Base-by-base conservation (phyloP, 2,329 filamentous ascomycete species). In the Alternaria postmessia region DNA sequence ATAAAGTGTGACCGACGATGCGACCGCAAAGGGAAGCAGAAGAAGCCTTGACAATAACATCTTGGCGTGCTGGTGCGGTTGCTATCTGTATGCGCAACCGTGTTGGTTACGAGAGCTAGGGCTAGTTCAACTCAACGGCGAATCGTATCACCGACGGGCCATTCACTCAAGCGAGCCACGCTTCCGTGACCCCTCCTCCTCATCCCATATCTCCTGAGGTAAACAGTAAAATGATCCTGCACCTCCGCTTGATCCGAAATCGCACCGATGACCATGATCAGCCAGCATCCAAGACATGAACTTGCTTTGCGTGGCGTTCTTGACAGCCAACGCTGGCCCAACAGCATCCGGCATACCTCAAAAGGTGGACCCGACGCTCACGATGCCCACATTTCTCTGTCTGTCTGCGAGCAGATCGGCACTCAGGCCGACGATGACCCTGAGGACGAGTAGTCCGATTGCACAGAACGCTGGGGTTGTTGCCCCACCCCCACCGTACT, bases 41-140 rank as follows among this genome's bases (percentile, higher is more conserved):
- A 79, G 57, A 22, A 78, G 70, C 41, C 68, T 69, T 53, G 73
- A 61, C 59, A 78, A 64, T 42, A 78, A 70, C 80, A 81, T 82
- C 8, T 58, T 75, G 67, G 61, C 51, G 52, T 39, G 57, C 12
- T 54, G 54, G 32, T 49, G 30, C 41, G 32, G 36, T 55, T 49
- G 28, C 42, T 47, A 24, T 52, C 22, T 51, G 46, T 58, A 64
- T 26, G 36, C 54, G 43, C 46, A 42, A 47, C 54, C 52, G 47
- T 44, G 56, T 62, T 54, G 60, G 56, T 51, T 51, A 36, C 38
- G 34, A 54, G 52, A 62, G 64, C 66, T 63, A 57, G 44, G 38
- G 42, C 43, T 36, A 54, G 43, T 51, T 55, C 39, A 42, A 36
- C 38, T 34, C 46, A 24, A 18, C 64, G 62, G 66, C 47, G 47